These are phyloP conservation scores for Russula earlei DNA, from an alignment of 768 basidiomycete genomes.

Conservation along the genomic window DNA sequence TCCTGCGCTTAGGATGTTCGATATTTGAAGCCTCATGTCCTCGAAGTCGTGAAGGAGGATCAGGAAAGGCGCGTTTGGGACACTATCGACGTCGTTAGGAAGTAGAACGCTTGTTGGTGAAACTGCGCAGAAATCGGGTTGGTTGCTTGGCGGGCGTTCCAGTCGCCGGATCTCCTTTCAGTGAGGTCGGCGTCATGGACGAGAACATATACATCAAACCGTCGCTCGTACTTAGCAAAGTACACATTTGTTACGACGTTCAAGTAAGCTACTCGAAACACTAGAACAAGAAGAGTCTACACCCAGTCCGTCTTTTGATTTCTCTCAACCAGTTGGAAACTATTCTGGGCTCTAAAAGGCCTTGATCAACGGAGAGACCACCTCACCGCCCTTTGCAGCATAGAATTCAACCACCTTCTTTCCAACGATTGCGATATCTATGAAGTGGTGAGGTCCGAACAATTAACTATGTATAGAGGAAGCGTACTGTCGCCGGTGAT, in stretches of 20 bases:
- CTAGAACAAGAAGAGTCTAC: neutral
- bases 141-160: neutral
- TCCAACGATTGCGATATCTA: constrained; percentile 70
- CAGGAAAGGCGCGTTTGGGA: constrained; percentile 78
- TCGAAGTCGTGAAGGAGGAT: constrained; percentile 64
- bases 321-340: neutral
- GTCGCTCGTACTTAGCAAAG: neutral
- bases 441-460: neutral
- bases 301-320: neutral
- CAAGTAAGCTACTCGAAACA: neutral
- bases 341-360: constrained; percentile 38
- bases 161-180: neutral
- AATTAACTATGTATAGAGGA: neutral
- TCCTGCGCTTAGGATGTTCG: constrained; percentile 62
- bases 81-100: constrained; percentile 58
- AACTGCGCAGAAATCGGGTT: neutral
- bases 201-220: neutral
- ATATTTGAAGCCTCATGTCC: constrained; percentile 76
- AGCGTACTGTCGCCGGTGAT: constrained; percentile 65
- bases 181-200: too few relatives aligned
- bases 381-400: constrained; percentile 60
- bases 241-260: neutral
- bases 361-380: constrained; percentile 69
- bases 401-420: constrained; percentile 87
- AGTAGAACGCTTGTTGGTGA: constrained; percentile 21